A percentile compares a stretch with the other conserved stretches of the same genome.
Conservation (phyloP, 2,329 filamentous ascomycete species). For the Venturia oleaginea region DNA sequence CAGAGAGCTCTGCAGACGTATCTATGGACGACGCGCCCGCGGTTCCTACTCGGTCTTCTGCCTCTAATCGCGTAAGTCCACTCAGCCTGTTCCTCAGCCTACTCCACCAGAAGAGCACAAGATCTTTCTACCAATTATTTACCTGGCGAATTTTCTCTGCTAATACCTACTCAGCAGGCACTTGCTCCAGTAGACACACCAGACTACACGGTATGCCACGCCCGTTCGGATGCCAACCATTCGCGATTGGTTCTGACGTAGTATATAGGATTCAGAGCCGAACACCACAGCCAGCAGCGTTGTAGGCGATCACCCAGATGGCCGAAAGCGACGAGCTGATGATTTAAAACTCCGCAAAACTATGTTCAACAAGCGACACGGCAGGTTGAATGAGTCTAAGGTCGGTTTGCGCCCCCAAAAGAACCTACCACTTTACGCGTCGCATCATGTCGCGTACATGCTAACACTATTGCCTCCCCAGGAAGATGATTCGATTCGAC, state of each 20-base stretch:
- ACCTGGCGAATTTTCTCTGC: not conserved
- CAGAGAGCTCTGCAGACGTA: conserved; percentile 11
- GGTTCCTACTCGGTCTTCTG: conserved; percentile 6
- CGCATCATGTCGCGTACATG: conserved; percentile 1
- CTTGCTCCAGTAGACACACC: conserved; percentile 48
- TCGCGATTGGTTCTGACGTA: not conserved
- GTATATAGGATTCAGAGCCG: conserved; percentile 49
- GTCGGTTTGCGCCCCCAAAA: conserved; percentile 44
- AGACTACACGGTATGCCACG: conserved; percentile 46
- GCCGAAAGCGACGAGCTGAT: conserved; percentile 76
- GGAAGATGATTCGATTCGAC: conserved; percentile 91
- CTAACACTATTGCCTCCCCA: conserved; percentile 26
- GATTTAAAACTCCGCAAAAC: conserved; percentile 83
- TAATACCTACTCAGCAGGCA: conserved; percentile 19
- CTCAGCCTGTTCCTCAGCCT: conserved; percentile 12
- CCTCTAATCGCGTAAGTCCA: conserved; percentile 12
- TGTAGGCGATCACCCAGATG: conserved; percentile 68
- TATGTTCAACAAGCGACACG: conserved; percentile 91
- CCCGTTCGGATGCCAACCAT: conserved; percentile 10
- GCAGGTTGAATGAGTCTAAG: conserved; percentile 85
- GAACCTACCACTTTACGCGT: conserved; percentile 2
- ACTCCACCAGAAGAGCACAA: not conserved
- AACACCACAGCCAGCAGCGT: conserved; percentile 75
- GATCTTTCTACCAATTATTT: not conserved
- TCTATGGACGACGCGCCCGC: conserved; percentile 12